Evolutionary conservation across 164 flowering plant species (phyloP).

Genomic region (Echeveria elegans): DNA sequence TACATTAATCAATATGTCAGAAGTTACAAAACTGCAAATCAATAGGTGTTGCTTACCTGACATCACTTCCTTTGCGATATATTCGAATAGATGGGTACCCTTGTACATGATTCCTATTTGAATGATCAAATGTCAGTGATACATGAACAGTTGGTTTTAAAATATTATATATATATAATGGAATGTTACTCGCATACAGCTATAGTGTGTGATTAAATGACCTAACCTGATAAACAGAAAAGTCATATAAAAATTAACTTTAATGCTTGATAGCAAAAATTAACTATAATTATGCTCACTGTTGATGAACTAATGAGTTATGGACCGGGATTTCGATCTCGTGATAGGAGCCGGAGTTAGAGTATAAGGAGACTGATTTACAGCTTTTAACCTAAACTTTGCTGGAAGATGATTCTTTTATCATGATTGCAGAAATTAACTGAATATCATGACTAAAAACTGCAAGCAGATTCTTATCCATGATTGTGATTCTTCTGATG

Average conservation of each 20-base stretch:
- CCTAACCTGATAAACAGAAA: not conserved
- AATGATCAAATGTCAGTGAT: conserved; percentile 6
- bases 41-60: conserved; percentile 37
- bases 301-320: not conserved
- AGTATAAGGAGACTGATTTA: no score
- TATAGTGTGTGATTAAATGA: not conserved
- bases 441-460: no score
- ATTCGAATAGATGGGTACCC: conserved; percentile 97
- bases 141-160: not conserved
- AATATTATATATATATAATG: not conserved
- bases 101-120: conserved; percentile 83
- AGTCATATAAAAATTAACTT: not conserved
- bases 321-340: no score
- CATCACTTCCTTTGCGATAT: conserved; percentile 89
- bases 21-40: not conserved
- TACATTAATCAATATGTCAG: not conserved
- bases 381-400: no score
- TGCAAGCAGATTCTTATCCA: no score
- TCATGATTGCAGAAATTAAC: no score
- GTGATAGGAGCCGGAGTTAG: no score
- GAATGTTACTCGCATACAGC: not conserved
- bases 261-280: not conserved
- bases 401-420: no score
- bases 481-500: no score
- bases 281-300: not conserved